Evolutionary conservation across 2,329 filamentous ascomycete genomes (phyloP).

Genomic region (Bipolaris cookei): DNA sequence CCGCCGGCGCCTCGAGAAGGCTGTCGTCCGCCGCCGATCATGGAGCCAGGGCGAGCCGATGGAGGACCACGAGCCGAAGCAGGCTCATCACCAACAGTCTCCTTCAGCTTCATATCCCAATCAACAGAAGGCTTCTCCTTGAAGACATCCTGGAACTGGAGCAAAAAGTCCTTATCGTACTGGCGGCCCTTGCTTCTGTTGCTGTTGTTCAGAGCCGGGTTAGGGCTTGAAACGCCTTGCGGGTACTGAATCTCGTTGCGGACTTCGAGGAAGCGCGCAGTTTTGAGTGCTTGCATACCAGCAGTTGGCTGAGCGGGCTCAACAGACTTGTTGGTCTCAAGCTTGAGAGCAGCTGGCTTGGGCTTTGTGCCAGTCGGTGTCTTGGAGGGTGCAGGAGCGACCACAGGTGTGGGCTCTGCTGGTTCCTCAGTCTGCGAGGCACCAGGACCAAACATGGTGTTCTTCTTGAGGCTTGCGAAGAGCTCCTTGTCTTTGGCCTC

Average conservation of each 20-base stretch:
- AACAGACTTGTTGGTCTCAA: conserved; percentile 83
- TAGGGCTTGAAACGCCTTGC: conserved; percentile 75
- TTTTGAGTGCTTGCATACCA: conserved; percentile 90
- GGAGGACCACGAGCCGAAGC: conserved; percentile 66
- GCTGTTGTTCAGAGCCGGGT: conserved; percentile 85
- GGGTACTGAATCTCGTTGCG: conserved; percentile 82
- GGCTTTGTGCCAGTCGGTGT: conserved; percentile 65
- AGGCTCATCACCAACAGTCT: conserved; percentile 79
- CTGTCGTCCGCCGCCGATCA: conserved; percentile 58
- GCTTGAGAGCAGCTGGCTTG: conserved; percentile 88
- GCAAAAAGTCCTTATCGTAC: conserved; percentile 92
- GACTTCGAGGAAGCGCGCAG: conserved; percentile 83
- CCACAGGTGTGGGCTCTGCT: conserved; percentile 24
- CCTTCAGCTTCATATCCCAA: conserved; percentile 88
- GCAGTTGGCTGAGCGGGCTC: conserved; percentile 93
- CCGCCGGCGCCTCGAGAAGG: conserved; percentile 50
- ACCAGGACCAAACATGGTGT: conserved; percentile 54
- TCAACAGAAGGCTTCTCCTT: conserved; percentile 95
- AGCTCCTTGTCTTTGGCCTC: conserved; percentile 44
- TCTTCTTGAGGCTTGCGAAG: conserved; percentile 58
- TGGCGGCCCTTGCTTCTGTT: conserved; percentile 86
- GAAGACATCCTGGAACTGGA: conserved; percentile 96
- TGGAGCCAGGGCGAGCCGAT: conserved; percentile 63
- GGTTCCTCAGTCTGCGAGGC: conserved; percentile 57
- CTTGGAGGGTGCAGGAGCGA: conserved; percentile 34